phyloP scores from a whole-genome alignment of 2,329 filamentous ascomycete species.

The Diatrype stigma region DNA sequence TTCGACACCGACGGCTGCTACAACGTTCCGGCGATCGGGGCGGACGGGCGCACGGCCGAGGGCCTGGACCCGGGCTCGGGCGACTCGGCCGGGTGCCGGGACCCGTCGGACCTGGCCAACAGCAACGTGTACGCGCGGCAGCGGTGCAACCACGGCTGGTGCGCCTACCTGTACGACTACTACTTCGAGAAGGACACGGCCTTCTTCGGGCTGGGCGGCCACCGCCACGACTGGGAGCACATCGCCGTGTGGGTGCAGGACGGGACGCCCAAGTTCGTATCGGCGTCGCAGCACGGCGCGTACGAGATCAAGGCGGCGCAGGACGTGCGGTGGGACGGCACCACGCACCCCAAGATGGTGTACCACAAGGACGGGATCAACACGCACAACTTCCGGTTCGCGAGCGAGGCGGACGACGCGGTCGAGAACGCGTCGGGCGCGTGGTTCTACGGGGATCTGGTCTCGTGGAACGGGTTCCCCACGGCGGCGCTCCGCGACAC shows the following conservation, averaged over 20 bases:
- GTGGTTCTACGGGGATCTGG: slow-evolving; percentile 25
- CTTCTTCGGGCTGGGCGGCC: slow-evolving; percentile 24
- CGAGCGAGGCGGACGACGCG: slow-evolving; percentile 21
- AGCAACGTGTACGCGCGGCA: slow-evolving; percentile 39
- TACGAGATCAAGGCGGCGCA: slow-evolving; percentile 20
- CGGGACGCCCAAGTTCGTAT: slow-evolving; percentile 20
- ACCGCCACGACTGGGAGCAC: slow-evolving; percentile 35
- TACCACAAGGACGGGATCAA: slow-evolving; percentile 27
- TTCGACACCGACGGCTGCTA: slow-evolving; percentile 35
- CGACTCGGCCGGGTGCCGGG: slow-evolving; percentile 26
- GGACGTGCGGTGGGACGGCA: slow-evolving; percentile 26
- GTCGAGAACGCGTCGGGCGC: slow-evolving; percentile 25
- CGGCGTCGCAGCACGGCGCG: slow-evolving; percentile 25
- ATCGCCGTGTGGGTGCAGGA: slow-evolving; percentile 25
- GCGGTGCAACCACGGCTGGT: slow-evolving; percentile 42
- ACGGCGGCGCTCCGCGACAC: slow-evolving; percentile 20
- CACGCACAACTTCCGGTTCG: slow-evolving; percentile 27
- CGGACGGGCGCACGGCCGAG: slow-evolving; percentile 26
- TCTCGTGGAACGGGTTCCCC: slow-evolving; percentile 26
- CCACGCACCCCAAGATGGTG: slow-evolving; percentile 25
- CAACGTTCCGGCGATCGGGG: slow-evolving; percentile 34
- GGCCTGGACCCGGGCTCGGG: slow-evolving; percentile 28
- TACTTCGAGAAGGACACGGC: slow-evolving; percentile 43
- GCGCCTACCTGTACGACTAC: slow-evolving; percentile 40
- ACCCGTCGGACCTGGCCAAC: slow-evolving; percentile 30